Base-by-base conservation (phyloP, 352 stramenopile species). In the Phytophthora brassicae region DNA sequence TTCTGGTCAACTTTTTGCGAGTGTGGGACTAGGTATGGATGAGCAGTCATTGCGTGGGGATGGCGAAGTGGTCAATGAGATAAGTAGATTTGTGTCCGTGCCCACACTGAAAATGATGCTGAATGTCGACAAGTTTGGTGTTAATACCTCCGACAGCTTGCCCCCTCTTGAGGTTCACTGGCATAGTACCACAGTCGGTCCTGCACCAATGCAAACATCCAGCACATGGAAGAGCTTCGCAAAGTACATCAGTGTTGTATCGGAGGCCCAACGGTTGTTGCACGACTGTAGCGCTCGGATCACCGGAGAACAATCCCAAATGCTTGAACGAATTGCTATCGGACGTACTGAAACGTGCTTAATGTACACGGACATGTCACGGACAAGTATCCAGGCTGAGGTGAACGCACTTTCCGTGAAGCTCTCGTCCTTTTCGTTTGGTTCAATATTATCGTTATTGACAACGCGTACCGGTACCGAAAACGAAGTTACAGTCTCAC, bases 1-100 rank as follows among this genome's bases (percentile, higher is more conserved):
- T 6, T 76, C 77, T 38, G 82, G 82, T 5, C 78, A 93, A 63
- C 39, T 86, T 44, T 93, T 93, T 44, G 74, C 60, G 9, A 92
- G 77, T 42, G 46, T 85, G 3, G 57, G 68, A 5, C 24, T 88
- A 31, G 78, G 77, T 33, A 62, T 16, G 6, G 49, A 60, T 39
- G 74, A 79, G 22, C 65, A 71, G 24, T 53, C 62, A 4, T 41
- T 78, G 9, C 28, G n/a, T 36, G 42, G 39, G 8, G 45, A 63
- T 33, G 54, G 50, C 1, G 43, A 59, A 42, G 33, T 20, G 16
- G 60, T 85, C 12, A 70, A 82, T 28, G 72, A 76, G 11, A 70
- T 92, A 7, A 81, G 70, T 48, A 69, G 70, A 39, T 81, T 77
- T 46, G 57, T 84, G 7, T 52, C 57, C 17, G 63, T 78, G 6